Base-by-base conservation (phyloP, 106 monocot species). In the Dioscorea dumetorum region DNA sequence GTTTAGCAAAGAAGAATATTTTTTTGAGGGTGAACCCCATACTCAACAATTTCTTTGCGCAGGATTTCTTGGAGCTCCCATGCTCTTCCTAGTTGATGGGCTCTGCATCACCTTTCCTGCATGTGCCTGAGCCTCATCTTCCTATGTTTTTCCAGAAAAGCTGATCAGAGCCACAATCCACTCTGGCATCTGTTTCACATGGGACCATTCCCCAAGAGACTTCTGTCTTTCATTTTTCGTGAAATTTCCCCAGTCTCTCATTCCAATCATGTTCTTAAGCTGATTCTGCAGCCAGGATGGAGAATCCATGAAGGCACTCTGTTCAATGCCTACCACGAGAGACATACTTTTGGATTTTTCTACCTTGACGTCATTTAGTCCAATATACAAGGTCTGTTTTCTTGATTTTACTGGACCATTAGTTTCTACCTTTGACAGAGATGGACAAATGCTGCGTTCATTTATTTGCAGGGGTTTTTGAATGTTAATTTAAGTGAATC, bases 11-110 rank as follows among this genome's bases (percentile, higher is more conserved):
- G 60, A 10, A 54, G 22, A 58, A 24, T 68, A 48, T 65, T 73
- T 79, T 80, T 76, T 82, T 50, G 64, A 64, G 71, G 70, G 63
- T 84, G 79, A 80, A 31, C 72, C 62, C 74, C 59, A 32, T 89
- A 80, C 85, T 91, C 85, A 88, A 85, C 63, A 80, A 76, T 90
- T 88, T 99, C 81, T 99, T 99, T 99, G 89, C 82, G 97, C 97
- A 90, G 89, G 92, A 84, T 86, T 82, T 71, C 82, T 74, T 79
- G 85, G 83, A 91, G 70, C 80, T 71, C 60, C 70, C 68, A 78
- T 79, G 75, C 81, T 83, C 86, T 85, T 80, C 77, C 75, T 89
- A 86, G 77, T 61, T 79, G 85, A 80, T 81, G 92, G 76, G 74
- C 66, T 74, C 78, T 85, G 77, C 79, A 81, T 73, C 74, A 78